Evolutionary conservation across 441 rosid species (phyloP), one percentile per base, ranked within the genome.

Genomic region (Populus hybrid): DNA sequence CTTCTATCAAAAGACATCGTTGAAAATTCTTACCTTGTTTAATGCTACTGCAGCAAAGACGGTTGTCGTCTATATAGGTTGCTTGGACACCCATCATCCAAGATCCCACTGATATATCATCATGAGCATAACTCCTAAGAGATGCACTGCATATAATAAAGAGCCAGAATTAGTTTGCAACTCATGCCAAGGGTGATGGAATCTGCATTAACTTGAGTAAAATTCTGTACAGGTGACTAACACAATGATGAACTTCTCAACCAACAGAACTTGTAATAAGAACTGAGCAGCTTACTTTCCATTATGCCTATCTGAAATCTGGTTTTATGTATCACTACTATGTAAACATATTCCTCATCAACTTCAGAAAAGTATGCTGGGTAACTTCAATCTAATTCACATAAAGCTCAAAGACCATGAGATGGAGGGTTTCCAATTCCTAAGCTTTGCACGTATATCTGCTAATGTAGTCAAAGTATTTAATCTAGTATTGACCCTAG

Each of bases 61-160:
- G 94, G 82, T 89, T 91, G 84, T 96, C 98, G 10, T 96, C 98
- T 82, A 89, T 91, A 74, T 92, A 93, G 71, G 98, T 91, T 78
- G 96, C 92, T 75, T 88, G 91, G 68, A 96, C 73, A 77, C 99
- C 98, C 86, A 96, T 91, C 97, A 96, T 92, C 99, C 98, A 96
- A 72, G 99, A 96, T 50, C 99, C 99, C 2, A 93, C 80, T 9
- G 99, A 88, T 79, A 69, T 85, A 86, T 96, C 99, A 73, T 96
- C 99, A 81, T 87, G 88, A 59, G 96, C 97, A 73, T 93, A 94
- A 68, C 89, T 84, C 89, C 93, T 94, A 83, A 96, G 87, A 40
- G 95, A 91, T 76, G 94, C 98, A 86, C 99, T 96, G 93, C 87
- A 78, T 29, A 72, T 67, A 56, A 77, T 40, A 66, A 53, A 23